A percentile compares a stretch with the other conserved stretches of the same genome.
phyloP scores from a whole-genome alignment of 2,329 filamentous ascomycete species.

The Dendrostoma leiphaemia region DNA sequence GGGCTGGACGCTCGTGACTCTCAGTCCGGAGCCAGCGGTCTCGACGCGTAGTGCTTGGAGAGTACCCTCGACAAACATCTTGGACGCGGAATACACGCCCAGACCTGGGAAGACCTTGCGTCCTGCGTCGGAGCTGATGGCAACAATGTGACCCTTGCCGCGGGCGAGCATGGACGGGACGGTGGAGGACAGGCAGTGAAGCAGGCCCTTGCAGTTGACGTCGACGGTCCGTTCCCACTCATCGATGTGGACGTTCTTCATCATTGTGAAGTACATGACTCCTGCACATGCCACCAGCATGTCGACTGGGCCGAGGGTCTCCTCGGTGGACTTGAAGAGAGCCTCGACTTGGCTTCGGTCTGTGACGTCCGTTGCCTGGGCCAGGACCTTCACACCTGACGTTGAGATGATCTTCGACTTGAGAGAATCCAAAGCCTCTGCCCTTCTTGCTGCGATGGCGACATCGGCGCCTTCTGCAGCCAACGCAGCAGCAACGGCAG shows the following conservation, averaged over 20 bases:
- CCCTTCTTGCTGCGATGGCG: conserved; percentile 68
- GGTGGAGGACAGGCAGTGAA: conserved; percentile 68
- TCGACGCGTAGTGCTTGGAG: conserved; percentile 74
- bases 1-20: conserved; percentile 74
- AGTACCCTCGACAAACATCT: conserved; percentile 83
- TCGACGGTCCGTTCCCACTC: conserved; percentile 83
- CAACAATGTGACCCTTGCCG: conserved; percentile 70
- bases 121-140: conserved; percentile 79
- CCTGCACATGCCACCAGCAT: conserved; percentile 79
- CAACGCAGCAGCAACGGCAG: conserved; percentile 68
- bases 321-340: conserved; percentile 57
- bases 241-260: conserved; percentile 70
- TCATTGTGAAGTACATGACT: conserved; percentile 89
- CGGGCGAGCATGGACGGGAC: conserved; percentile 71
- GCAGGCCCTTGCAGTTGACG: conserved; percentile 81
- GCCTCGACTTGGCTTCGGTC: conserved; percentile 63
- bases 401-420: conserved; percentile 42
- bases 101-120: conserved; percentile 79
- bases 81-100: conserved; percentile 78
- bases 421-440: conserved; percentile 65
- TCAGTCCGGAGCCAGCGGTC: conserved; percentile 69
- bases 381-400: conserved; percentile 61
- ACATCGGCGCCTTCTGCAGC: conserved; percentile 70
- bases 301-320: conserved; percentile 69
- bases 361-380: conserved; percentile 72